Conservation (phyloP, 805 yeast genomes). For the Peterozyma toletana region DNA sequence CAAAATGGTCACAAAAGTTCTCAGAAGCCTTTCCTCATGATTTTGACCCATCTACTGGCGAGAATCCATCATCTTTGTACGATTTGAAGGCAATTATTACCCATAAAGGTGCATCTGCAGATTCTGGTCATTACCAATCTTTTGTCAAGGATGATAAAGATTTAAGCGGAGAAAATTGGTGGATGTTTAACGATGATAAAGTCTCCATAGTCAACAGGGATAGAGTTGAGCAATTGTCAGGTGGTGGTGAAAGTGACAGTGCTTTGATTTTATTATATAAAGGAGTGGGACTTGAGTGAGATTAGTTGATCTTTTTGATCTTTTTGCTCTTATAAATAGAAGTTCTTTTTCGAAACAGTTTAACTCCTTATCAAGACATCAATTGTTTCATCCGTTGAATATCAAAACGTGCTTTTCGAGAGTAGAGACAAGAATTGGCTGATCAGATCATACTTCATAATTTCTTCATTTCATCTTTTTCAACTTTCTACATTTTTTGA, state of each 20-base stretch:
- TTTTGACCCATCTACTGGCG: slow-evolving; percentile 47
- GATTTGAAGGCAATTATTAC: slow-evolving; percentile 79
- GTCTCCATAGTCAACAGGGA: slow-evolving; percentile 74
- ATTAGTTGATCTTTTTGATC: neutral
- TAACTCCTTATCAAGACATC: no score
- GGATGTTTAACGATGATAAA: slow-evolving; percentile 90
- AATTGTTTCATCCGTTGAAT: no score
- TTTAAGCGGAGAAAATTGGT: slow-evolving; percentile 73
- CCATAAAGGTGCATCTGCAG: slow-evolving; percentile 93
- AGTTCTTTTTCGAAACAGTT: no score
- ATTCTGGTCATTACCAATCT: slow-evolving; percentile 95
- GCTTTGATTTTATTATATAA: slow-evolving; percentile 85
- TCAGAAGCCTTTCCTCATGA: slow-evolving; percentile 38
- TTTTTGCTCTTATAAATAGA: neutral
- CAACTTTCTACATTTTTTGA: neutral
- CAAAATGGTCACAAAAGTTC: slow-evolving; percentile 43
- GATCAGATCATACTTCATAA: no score
- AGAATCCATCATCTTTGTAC: slow-evolving; percentile 84
- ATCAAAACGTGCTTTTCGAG: no score
- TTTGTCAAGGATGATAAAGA: slow-evolving; percentile 70
- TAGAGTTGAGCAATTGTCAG: slow-evolving; percentile 78
- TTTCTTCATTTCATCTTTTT: neutral
- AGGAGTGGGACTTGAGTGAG: slow-evolving; percentile 56
- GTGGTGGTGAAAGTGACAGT: slow-evolving; percentile 97
- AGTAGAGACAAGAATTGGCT: no score